Percentiles rank a stretch among this genome's conserved stretches.
Conservation (phyloP, 2,329 filamentous ascomycete genomes). For the Trichoderma arundinaceum region DNA sequence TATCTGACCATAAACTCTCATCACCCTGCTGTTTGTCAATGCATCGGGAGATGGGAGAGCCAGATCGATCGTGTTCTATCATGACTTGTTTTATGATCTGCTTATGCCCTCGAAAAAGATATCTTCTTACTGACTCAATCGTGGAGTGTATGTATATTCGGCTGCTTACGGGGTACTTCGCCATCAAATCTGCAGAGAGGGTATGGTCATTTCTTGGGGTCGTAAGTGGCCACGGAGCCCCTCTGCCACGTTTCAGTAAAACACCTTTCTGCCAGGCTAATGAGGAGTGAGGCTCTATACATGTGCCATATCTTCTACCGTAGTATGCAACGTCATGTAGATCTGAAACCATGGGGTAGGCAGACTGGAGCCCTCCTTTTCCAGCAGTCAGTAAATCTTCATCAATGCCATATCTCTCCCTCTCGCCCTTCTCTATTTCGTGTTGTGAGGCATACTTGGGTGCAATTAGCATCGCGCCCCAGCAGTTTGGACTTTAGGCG, state of each 20-base stretch:
- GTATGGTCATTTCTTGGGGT: not conserved
- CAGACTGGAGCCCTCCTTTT: not conserved
- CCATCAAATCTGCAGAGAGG: too few relatives aligned
- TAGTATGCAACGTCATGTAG: not conserved
- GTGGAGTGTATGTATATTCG: not conserved
- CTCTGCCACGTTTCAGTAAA: conserved; percentile 37
- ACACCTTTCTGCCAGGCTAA: not conserved
- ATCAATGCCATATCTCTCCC: not conserved
- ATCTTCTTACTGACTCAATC: not conserved
- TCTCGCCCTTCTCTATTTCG: not conserved
- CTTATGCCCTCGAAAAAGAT: not conserved
- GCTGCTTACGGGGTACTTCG: not conserved
- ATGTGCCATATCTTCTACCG: not conserved
- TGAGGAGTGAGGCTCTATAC: not conserved
- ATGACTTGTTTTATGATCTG: not conserved
- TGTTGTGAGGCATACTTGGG: not conserved
- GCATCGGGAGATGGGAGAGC: not conserved
- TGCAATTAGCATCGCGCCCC: not conserved
- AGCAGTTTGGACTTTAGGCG: too few relatives aligned
- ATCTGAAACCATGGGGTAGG: not conserved
- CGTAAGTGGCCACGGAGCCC: conserved; percentile 1
- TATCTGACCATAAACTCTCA: too few relatives aligned
- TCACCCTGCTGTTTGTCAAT: not conserved
- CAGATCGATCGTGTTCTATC: not conserved
- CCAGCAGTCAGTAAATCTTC: not conserved